A percentile compares a stretch with the other conserved stretches of the same genome.
phyloP scores from a whole-genome alignment of 2,329 filamentous ascomycete genomes.

The Bipolaris sorokiniana region DNA sequence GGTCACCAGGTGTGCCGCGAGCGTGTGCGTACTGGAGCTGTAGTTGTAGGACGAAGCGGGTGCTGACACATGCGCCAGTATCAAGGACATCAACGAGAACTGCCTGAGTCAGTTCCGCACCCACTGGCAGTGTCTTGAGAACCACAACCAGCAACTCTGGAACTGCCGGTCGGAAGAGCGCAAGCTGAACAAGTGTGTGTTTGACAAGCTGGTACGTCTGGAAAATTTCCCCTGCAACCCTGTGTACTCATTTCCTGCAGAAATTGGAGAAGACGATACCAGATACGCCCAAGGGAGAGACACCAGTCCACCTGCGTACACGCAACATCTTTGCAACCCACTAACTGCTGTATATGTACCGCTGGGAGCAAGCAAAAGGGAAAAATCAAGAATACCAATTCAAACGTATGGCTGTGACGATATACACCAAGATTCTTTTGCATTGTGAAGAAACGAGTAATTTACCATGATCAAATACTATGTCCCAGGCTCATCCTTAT shows the following conservation, averaged over 20 bases:
- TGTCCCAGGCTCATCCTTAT: neutral
- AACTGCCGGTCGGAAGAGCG: conserved; percentile 89
- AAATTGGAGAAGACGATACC: conserved; percentile 61
- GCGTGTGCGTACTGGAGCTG: conserved; percentile 68
- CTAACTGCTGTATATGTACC: conserved; percentile 43
- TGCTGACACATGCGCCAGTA: conserved; percentile 57
- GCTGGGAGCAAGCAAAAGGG: conserved; percentile 20
- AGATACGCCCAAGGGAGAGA: conserved; percentile 56
- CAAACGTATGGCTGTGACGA: conserved; percentile 4
- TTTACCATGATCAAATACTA: conserved; percentile 6
- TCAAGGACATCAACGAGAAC: conserved; percentile 95
- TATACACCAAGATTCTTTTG: conserved; percentile 17
- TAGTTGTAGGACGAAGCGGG: neutral
- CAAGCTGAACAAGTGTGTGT: conserved; percentile 93
- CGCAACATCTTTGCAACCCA: conserved; percentile 52
- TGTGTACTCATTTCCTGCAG: conserved; percentile 33
- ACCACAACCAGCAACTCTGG: conserved; percentile 98
- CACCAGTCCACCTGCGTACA: conserved; percentile 57
- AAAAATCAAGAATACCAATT: conserved; percentile 26
- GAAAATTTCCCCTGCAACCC: neutral
- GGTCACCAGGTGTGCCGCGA: conserved; percentile 94
- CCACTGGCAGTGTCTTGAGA: conserved; percentile 95
- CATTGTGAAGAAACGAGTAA: conserved; percentile 14
- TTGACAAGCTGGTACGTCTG: conserved; percentile 83
- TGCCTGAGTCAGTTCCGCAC: conserved; percentile 89